Base-by-base conservation (phyloP, 2,329 filamentous ascomycete species). In the Sphaceloma murrayae region DNA sequence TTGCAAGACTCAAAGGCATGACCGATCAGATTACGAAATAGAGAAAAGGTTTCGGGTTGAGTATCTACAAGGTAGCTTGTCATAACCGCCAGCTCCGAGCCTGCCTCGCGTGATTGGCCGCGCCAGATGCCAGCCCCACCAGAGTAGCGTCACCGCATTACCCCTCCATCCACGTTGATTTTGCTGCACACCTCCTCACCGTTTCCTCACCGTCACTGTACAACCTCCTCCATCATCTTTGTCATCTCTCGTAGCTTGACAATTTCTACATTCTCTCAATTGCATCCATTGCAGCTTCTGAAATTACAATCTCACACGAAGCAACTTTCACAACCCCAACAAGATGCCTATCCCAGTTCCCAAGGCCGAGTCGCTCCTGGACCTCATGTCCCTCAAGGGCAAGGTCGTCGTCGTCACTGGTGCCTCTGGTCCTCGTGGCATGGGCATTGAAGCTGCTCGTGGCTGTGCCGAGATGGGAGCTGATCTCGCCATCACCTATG, bases 371-470 rank as follows among this genome's bases (percentile, higher is more conserved):
- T 67, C 67, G 54, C 72, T 85, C 54, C 61, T 70, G 51, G 80
- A 73, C 58, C 65, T 74, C 53, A 61, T 71, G 55, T 65, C 58
- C 63, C 61, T 72, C 52, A 72, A 72, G 67, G 68, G 68, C 59
- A 71, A 70, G 63, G 66, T 70, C 58, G 66, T 69, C 59, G 60
- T 70, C 54, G 65, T 72, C 53, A 70, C 68, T 44, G 68, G 68
- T 55, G 68, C 68, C 48, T 73, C 70, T 32, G 78, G 77, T 7
- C 74, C 83, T 46, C 76, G 74, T 48, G 78, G 78, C 45, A 81
- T 82, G 67, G 78, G 78, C 48, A 79, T 78, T 48, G 77, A 80
- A 60, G 77, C 76, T 48, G 77, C 77, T 39, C 75, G 76, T 40
- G 76, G 75, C 52, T 76, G 72, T 58, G 76, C 76, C 49, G 76